A percentile compares a stretch with the other conserved stretches of the same genome.
These are phyloP conservation scores for Mycothermus thermophilus DNA, from an alignment of 495 filamentous ascomycete genomes.

Conservation along the genomic window DNA sequence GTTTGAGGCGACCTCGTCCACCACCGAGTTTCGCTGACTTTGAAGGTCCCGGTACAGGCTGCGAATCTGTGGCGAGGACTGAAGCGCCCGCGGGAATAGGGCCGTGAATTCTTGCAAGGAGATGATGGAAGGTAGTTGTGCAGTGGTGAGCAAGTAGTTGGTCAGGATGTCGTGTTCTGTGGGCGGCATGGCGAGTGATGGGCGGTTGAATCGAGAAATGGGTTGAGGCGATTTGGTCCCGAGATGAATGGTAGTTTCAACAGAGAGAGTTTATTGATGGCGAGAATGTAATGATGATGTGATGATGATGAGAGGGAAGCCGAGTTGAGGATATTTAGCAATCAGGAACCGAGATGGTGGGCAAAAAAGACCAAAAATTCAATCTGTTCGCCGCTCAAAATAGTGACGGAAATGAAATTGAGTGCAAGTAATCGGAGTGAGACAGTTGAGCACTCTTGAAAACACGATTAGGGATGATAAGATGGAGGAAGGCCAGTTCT, in stretches of 20 bases:
- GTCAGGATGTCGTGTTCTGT: slow-evolving; percentile 58
- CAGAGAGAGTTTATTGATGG: not conserved
- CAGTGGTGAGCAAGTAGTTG: slow-evolving; percentile 64
- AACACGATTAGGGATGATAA: not conserved
- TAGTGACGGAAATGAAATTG: no score
- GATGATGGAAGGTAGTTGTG: slow-evolving; percentile 56
- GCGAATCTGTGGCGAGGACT: slow-evolving; percentile 55
- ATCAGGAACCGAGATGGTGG: not conserved
- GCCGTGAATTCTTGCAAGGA: slow-evolving; percentile 61
- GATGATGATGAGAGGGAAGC: not conserved
- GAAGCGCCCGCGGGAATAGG: slow-evolving; percentile 58
- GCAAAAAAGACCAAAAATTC: no score
- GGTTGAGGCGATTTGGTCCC: not conserved
- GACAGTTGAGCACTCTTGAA: not conserved
- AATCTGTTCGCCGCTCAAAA: no score
- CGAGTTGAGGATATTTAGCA: not conserved
- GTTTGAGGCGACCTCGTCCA: slow-evolving; percentile 51
- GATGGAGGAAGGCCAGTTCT: not conserved
- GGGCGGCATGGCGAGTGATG: slow-evolving; percentile 43
- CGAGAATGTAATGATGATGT: not conserved
- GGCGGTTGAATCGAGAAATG: no score
- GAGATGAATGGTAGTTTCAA: no score
- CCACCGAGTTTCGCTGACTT: slow-evolving; percentile 50
- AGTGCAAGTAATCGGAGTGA: not conserved
- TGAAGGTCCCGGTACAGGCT: slow-evolving; percentile 70